These are phyloP conservation scores for Rhynchospora breviuscula DNA, from an alignment of 176 grass and related monocot genomes.

Conservation along the genomic window DNA sequence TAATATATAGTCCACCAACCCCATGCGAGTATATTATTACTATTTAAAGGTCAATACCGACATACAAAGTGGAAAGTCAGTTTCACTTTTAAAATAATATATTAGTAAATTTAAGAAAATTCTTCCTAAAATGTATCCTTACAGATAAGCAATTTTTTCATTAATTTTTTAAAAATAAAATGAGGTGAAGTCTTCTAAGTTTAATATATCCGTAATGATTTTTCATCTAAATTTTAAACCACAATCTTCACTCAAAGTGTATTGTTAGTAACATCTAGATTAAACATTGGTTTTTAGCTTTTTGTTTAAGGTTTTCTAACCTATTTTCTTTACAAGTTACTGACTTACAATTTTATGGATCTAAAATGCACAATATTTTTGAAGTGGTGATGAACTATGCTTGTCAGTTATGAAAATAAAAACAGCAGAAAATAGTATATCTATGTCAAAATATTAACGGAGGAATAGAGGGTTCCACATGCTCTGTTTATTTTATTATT, in stretches of 20 bases:
- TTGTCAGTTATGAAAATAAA: background rate
- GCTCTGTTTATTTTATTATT: background rate
- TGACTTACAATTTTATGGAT: background rate
- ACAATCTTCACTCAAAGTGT: too few relatives aligned
- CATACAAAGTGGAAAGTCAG: background rate
- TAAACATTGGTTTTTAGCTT: background rate
- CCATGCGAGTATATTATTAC: too few relatives aligned
- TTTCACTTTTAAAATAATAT: too few relatives aligned
- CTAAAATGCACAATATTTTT: background rate
- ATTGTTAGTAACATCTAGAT: background rate
- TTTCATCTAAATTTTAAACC: too few relatives aligned
- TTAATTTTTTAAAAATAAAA: too few relatives aligned
- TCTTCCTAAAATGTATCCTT: too few relatives aligned
- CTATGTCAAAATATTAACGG: background rate
- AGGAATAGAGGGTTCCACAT: background rate
- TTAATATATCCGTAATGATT: too few relatives aligned
- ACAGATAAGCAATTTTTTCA: too few relatives aligned
- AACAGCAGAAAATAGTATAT: background rate
- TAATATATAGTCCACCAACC: too few relatives aligned
- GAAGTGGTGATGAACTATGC: background rate
- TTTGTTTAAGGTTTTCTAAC: background rate
- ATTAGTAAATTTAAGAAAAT: too few relatives aligned
- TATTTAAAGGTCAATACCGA: background rate
- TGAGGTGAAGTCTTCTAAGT: too few relatives aligned
- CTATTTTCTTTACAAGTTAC: background rate